A percentile compares a stretch with the other conserved stretches of the same genome.
These are phyloP conservation scores for Fistulina hepatica DNA, from an alignment of 1,284 basidiomycete genomes.

Conservation along the genomic window DNA sequence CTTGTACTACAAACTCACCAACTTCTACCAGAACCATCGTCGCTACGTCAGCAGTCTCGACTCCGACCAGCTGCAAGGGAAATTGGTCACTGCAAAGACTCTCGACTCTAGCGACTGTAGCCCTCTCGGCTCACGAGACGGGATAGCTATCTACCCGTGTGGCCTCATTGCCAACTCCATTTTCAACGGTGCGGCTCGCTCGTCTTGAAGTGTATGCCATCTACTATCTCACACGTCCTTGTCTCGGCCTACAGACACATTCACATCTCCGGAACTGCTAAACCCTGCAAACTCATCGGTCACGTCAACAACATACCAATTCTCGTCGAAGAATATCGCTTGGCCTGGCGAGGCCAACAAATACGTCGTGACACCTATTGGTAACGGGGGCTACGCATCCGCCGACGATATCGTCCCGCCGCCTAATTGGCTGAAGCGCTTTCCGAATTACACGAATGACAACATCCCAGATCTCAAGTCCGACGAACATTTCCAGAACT, in stretches of 20 bases:
- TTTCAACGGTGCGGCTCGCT: conserved; percentile 74
- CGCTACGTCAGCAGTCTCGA: conserved; percentile 93
- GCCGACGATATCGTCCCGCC: conserved; percentile 72
- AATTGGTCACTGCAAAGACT: conserved; percentile 30
- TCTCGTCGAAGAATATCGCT: conserved; percentile 77
- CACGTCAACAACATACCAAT: conserved; percentile 53
- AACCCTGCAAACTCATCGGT: conserved; percentile 41
- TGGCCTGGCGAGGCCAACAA: conserved; percentile 94
- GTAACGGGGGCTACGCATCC: conserved; percentile 37
- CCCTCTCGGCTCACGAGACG: conserved; percentile 54
- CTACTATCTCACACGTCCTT: conserved; percentile 5
- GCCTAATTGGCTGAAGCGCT: conserved; percentile 78
- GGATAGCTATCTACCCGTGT: conserved; percentile 80
- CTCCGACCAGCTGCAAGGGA: conserved; percentile 77
- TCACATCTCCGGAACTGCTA: conserved; percentile 49
- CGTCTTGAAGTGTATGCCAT: not conserved
- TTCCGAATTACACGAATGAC: conserved; percentile 63
- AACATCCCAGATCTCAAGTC: conserved; percentile 59
- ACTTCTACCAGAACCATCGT: conserved; percentile 98
- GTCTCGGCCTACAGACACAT: conserved; percentile 53
- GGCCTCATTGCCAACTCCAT: conserved; percentile 97
- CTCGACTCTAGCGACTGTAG: conserved; percentile 23
- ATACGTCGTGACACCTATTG: conserved; percentile 51
- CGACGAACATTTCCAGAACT: conserved; percentile 97
- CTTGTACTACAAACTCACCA: conserved; percentile 94